A percentile compares a stretch with the other conserved stretches of the same genome.
phyloP scores from a whole-genome alignment of 2,329 filamentous ascomycete genomes.

The Fusarium guadeloupense region DNA sequence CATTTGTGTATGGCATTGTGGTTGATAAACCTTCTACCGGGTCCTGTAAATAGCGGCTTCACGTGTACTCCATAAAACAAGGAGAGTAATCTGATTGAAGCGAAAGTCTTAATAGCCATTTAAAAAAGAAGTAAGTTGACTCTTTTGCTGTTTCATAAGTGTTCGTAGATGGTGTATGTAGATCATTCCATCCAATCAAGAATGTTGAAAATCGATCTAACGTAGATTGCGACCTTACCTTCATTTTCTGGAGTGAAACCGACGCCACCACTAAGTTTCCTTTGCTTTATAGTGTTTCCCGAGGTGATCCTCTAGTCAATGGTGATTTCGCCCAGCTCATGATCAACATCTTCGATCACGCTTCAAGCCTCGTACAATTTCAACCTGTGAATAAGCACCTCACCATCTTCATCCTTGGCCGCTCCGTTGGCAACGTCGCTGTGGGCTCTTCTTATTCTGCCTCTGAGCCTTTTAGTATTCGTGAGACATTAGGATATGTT shows the following conservation, averaged over 20 bases:
- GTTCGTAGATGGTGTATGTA: background rate
- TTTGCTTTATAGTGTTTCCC: slow-evolving; percentile 21
- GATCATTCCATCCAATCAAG: background rate
- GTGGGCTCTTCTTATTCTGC: background rate
- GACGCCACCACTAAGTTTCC: slow-evolving; percentile 20
- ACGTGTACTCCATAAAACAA: no score
- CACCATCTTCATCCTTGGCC: slow-evolving; percentile 16
- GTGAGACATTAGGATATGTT: slow-evolving; percentile 4
- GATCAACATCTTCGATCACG: slow-evolving; percentile 16
- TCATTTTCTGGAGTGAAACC: slow-evolving; percentile 80
- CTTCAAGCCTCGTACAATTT: background rate
- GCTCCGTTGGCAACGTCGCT: background rate
- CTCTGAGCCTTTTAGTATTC: background rate
- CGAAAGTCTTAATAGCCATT: no score
- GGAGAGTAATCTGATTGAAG: no score
- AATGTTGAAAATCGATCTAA: background rate
- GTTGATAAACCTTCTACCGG: slow-evolving; percentile 3
- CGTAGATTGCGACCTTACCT: slow-evolving; percentile 70
- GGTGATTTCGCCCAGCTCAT: slow-evolving; percentile 21
- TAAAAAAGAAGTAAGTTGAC: no score
- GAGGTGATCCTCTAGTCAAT: slow-evolving; percentile 21
- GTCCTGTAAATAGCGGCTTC: background rate
- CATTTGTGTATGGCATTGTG: background rate
- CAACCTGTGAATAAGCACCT: slow-evolving; percentile 6
- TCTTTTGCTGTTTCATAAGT: background rate